These are phyloP conservation scores for Fusarium ambrosium DNA, from an alignment of 2,329 filamentous ascomycete genomes.

Conservation along the genomic window DNA sequence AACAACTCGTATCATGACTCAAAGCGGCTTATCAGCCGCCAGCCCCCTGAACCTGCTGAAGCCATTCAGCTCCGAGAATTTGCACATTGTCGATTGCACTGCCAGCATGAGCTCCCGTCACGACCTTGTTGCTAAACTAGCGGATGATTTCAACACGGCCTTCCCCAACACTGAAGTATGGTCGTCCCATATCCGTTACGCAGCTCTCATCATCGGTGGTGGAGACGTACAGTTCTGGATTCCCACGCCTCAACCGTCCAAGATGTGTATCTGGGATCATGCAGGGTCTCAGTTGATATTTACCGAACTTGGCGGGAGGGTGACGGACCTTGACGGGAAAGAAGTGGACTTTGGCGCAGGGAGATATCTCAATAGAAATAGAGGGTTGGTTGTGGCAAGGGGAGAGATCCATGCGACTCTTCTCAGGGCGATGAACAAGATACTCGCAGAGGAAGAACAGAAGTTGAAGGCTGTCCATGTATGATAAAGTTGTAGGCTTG, in stretches of 20 bases:
- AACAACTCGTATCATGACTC: slow-evolving; percentile 45
- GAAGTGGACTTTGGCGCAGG: slow-evolving; percentile 54
- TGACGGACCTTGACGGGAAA: slow-evolving; percentile 62
- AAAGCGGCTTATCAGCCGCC: slow-evolving; percentile 31
- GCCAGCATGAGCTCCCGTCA: slow-evolving; percentile 49
- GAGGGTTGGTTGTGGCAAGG: slow-evolving; percentile 61
- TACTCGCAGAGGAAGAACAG: slow-evolving; percentile 30
- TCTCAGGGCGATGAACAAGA: slow-evolving; percentile 48
- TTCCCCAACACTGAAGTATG: slow-evolving; percentile 56
- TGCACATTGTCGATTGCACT: slow-evolving; percentile 54
- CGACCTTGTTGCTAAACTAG: slow-evolving; percentile 50
- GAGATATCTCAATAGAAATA: slow-evolving; percentile 50
- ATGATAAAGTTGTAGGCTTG: not conserved
- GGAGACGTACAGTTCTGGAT: slow-evolving; percentile 53
- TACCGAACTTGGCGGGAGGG: slow-evolving; percentile 66
- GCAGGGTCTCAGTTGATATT: slow-evolving; percentile 70
- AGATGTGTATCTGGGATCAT: slow-evolving; percentile 64
- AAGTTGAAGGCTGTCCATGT: not conserved
- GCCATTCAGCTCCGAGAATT: slow-evolving; percentile 29
- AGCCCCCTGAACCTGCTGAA: slow-evolving; percentile 37
- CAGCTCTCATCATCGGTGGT: slow-evolving; percentile 55
- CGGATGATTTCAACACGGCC: slow-evolving; percentile 45
- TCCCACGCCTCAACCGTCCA: slow-evolving; percentile 33
- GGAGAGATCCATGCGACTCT: slow-evolving; percentile 57
- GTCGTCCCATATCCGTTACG: slow-evolving; percentile 57